Evolutionary conservation across 2,329 filamentous ascomycete species (phyloP).

Genomic region (Colletotrichum sp.): DNA sequence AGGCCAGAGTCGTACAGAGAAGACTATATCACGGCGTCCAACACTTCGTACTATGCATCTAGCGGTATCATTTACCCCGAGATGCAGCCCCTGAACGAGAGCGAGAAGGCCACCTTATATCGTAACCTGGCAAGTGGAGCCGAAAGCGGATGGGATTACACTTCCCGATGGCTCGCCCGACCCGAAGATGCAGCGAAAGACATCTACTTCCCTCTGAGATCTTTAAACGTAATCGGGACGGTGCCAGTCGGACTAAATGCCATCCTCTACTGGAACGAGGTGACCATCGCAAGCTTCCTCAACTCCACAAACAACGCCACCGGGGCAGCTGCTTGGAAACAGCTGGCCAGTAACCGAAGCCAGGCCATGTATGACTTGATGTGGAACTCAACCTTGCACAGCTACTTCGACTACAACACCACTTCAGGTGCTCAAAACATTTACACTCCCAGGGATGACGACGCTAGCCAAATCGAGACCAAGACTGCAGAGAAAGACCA

Average conservation of each 20-base stretch:
- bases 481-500: conserved; percentile 55
- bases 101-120: conserved; percentile 59
- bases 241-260: conserved; percentile 72
- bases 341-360: conserved; percentile 57
- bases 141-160: conserved; percentile 72
- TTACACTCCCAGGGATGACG: conserved; percentile 55
- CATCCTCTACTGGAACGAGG: conserved; percentile 71
- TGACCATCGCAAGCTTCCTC: conserved; percentile 61
- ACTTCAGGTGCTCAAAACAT: conserved; percentile 62
- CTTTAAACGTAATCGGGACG: conserved; percentile 62
- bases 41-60: conserved; percentile 64
- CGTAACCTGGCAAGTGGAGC: conserved; percentile 69
- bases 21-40: conserved; percentile 70
- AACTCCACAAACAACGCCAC: conserved; percentile 54
- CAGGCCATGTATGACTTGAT: conserved; percentile 67
- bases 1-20: conserved; percentile 72
- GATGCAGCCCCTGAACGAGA: conserved; percentile 52
- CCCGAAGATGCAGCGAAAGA: conserved; percentile 64
- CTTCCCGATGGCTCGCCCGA: conserved; percentile 60
- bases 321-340: conserved; percentile 53
- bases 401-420: conserved; percentile 74
- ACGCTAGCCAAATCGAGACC: conserved; percentile 46
- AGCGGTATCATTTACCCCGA: conserved; percentile 65
- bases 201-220: conserved; percentile 69
- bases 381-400: conserved; percentile 67